Conservation (phyloP, 768 basidiomycete genomes). For the Pleurotus giganteus region DNA sequence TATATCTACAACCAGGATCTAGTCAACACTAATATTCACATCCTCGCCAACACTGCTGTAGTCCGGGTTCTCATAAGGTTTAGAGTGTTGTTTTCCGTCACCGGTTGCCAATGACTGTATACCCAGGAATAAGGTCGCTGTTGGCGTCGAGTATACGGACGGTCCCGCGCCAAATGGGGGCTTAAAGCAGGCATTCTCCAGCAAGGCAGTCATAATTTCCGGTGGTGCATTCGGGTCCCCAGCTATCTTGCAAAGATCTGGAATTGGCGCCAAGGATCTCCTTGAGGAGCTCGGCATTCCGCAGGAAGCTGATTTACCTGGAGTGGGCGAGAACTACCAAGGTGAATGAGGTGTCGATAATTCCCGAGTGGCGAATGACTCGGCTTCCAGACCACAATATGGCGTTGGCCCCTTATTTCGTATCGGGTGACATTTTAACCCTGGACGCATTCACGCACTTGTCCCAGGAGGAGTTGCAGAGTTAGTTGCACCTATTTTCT, state of each 20-base stretch:
- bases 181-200: slow-evolving; percentile 29
- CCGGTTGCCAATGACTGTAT: background rate
- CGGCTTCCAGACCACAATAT: slow-evolving; percentile 37
- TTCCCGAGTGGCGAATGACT: background rate
- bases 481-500: slow-evolving; percentile 28
- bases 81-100: background rate
- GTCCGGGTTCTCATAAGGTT: slow-evolving; percentile 47
- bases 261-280: slow-evolving; percentile 57
- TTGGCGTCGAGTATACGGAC: slow-evolving; percentile 52
- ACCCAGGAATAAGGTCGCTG: slow-evolving; percentile 37
- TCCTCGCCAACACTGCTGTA: slow-evolving; percentile 40
- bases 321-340: slow-evolving; percentile 71
- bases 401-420: slow-evolving; percentile 36
- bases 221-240: slow-evolving; percentile 57
- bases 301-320: slow-evolving; percentile 61
- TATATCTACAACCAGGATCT: slow-evolving; percentile 47
- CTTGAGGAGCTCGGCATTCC: slow-evolving; percentile 47
- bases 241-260: slow-evolving; percentile 58
- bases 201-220: slow-evolving; percentile 47
- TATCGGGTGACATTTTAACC: slow-evolving; percentile 44
- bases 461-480: slow-evolving; percentile 32
- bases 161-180: slow-evolving; percentile 24
- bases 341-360: slow-evolving; percentile 29
- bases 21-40: slow-evolving; percentile 38
- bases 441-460: slow-evolving; percentile 46